Percentiles rank a stretch among this genome's conserved stretches.
Evolutionary conservation across 345 rosid species (phyloP).

Genomic region (Salix viminalis): DNA sequence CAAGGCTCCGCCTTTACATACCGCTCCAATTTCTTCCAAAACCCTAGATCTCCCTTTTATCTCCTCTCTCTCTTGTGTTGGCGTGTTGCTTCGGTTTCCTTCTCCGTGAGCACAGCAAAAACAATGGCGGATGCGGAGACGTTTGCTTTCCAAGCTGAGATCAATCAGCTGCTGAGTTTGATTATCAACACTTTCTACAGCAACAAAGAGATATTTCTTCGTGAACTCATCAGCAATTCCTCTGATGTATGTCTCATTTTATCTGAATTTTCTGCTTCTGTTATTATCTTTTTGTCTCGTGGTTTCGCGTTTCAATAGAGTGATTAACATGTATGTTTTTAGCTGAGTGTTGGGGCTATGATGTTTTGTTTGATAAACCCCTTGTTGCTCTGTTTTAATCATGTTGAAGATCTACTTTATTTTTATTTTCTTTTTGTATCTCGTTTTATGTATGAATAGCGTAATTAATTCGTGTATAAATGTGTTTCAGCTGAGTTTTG

Average conservation of each 20-base stretch:
- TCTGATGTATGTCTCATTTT: neutral
- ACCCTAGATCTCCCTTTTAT: neutral
- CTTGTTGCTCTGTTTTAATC: neutral
- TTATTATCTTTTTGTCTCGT: neutral
- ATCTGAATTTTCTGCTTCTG: neutral
- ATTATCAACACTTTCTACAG: conserved; percentile 8
- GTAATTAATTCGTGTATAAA: no score
- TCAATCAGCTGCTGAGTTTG: conserved; percentile 2
- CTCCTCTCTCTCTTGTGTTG: neutral
- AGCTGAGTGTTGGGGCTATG: neutral
- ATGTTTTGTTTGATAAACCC: neutral
- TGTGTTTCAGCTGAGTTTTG: no score
- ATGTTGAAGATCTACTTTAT: neutral
- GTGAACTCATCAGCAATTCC: conserved; percentile 7
- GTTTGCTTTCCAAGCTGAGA: conserved; percentile 10
- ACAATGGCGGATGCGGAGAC: conserved; percentile 5
- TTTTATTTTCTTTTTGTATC: neutral
- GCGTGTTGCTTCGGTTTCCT: neutral
- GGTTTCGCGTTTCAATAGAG: no score
- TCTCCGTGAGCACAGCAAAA: neutral
- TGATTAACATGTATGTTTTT: neutral
- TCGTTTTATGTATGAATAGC: no score
- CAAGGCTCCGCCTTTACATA: neutral
- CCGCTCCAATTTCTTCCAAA: neutral
- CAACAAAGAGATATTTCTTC: conserved; percentile 12